Evolutionary conservation across 345 rosid genomes (phyloP), one percentile per base, ranked within the genome.

Genomic region (Camelina hispida): DNA sequence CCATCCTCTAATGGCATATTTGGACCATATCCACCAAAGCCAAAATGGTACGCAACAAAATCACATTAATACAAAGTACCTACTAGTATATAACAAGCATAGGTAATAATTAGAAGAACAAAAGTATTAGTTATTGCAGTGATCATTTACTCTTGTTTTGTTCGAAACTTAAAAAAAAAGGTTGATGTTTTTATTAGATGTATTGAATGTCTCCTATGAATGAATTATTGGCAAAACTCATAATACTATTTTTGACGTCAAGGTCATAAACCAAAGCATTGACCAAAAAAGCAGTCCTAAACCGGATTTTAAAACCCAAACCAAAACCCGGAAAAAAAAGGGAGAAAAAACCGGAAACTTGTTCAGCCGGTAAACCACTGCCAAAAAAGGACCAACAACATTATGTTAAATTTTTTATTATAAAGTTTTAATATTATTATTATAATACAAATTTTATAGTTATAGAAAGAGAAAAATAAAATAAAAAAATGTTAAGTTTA

Each of bases 381-480:
- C 81, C 77, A 50, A 66, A 78, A 78, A 20, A 71, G 81, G 77
- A 71, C 77, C 81, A 78, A 72, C 80, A 77, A 48, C 58, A 72
- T 58, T 23, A 62, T 22, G 35, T 62, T 40, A 44, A 40, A 13
- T 13, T 13, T 62, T 42, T 42, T 62, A 62, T 22, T 13, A 47
- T 70, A 12, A 4, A 48, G 55, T 28, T 35, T 37, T 37, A 32
- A 0, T 37, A 66, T 46, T 23, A 54, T 48, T 20, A 74, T 15
- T 7, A 34, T 7, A 28, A 28, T 28, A 28, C 30, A 28, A 28
- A 28, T 28, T 65, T 28, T 65, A 52, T 54, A 47, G 14, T 50
- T 51, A 38, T 3, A 54, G 25, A 73, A 44, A 76, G 61, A 74
- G 47, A 77, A 78, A 67, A 67, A 10, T 28, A 28, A 18, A 54